phyloP scores from a whole-genome alignment of 345 rosid genomes.

The Hibiscus trionum region DNA sequence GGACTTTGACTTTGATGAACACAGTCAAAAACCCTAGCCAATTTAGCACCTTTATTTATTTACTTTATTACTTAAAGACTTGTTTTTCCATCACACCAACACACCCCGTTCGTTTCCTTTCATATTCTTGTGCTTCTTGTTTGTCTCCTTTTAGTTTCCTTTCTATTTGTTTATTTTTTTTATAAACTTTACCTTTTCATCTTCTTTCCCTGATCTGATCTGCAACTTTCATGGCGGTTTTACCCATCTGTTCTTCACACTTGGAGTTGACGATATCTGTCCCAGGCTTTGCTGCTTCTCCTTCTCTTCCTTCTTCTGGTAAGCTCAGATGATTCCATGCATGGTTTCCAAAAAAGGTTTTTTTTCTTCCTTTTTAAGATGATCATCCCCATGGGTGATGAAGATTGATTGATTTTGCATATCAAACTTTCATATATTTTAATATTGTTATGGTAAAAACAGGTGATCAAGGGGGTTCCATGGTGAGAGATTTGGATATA shows the following conservation, averaged over 20 bases:
- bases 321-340: slow-evolving; percentile 13
- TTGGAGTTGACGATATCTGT: slow-evolving; percentile 81
- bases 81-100: slow-evolving; percentile 10
- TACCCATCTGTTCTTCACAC: slow-evolving; percentile 48
- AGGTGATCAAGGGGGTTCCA: slow-evolving; percentile 19
- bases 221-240: slow-evolving; percentile 40
- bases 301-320: slow-evolving; percentile 49
- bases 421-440: neutral
- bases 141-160: slow-evolving; percentile 9
- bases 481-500: slow-evolving; percentile 58
- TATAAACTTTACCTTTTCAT: slow-evolving; percentile 27
- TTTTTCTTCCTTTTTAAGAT: neutral
- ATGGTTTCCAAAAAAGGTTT: neutral
- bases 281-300: slow-evolving; percentile 67
- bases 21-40: slow-evolving; percentile 36
- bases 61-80: slow-evolving; percentile 13
- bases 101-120: slow-evolving; percentile 7
- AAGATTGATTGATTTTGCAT: neutral
- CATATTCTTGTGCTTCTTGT: slow-evolving; percentile 12
- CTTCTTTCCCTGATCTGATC: neutral
- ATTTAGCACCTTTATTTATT: neutral
- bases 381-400: neutral
- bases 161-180: slow-evolving; percentile 4
- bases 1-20: slow-evolving; percentile 38
- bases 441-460: neutral